phyloP scores from a whole-genome alignment of 306 rosid species.

The Lathyrus sativus region DNA sequence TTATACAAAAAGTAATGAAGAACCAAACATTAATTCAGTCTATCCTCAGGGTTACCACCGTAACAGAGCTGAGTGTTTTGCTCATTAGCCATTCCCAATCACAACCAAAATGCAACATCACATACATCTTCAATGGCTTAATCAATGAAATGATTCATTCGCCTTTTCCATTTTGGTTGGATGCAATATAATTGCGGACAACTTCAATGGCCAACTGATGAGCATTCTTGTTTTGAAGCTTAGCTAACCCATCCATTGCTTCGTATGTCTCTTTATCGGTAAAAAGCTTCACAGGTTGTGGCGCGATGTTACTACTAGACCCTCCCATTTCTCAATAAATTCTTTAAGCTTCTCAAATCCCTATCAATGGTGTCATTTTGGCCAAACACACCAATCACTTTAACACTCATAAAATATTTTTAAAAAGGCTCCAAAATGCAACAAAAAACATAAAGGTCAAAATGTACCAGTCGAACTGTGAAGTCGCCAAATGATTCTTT shows the following conservation, averaged over 20 bases:
- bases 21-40: constrained; percentile 30
- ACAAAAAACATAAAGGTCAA: constrained; percentile 12
- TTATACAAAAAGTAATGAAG: constrained; percentile 1
- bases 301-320: constrained; percentile 65
- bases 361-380: constrained; percentile 46
- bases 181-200: constrained; percentile 78
- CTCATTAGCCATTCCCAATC: constrained; percentile 26
- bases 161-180: constrained; percentile 76
- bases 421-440: constrained; percentile 4
- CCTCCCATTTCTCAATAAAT: constrained; percentile 84
- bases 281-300: constrained; percentile 82
- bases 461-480: constrained; percentile 74
- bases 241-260: constrained; percentile 75
- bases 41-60: constrained; percentile 51
- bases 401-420: constrained; percentile 13
- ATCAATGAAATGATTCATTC: constrained; percentile 57
- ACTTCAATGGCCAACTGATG: constrained; percentile 94
- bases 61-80: constrained; percentile 47
- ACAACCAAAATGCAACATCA: constrained; percentile 31
- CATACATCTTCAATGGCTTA: constrained; percentile 29
- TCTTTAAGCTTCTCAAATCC: constrained; percentile 88
- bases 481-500: constrained; percentile 92
- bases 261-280: constrained; percentile 84
- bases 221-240: constrained; percentile 81
- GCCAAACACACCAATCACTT: constrained; percentile 23